A percentile compares a stretch with the other conserved stretches of the same genome.
These are phyloP conservation scores for Penicillium concentricum DNA, from an alignment of 2,329 filamentous ascomycete genomes.

Conservation along the genomic window DNA sequence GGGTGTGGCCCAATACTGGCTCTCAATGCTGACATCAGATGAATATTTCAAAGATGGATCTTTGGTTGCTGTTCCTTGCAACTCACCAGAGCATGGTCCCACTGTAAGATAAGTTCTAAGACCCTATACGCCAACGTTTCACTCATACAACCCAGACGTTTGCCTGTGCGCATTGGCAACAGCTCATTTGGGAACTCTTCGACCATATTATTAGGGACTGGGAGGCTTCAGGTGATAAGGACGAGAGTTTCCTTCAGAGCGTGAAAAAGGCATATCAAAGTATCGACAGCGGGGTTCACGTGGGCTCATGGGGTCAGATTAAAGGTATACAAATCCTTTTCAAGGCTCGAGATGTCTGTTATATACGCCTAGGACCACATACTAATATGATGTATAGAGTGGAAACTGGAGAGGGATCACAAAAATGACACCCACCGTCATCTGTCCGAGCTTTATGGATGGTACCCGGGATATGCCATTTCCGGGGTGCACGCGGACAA, in stretches of 20 bases:
- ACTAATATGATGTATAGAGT: background rate
- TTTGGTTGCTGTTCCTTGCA: background rate
- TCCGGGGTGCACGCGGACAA: conserved; percentile 44
- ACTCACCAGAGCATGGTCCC: background rate
- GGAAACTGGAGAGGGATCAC: background rate
- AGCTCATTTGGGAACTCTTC: background rate
- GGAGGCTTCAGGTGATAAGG: background rate
- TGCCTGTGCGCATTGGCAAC: background rate
- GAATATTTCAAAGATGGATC: conserved; percentile 33
- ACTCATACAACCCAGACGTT: background rate
- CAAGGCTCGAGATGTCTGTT: background rate
- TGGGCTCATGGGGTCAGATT: background rate
- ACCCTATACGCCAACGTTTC: background rate
- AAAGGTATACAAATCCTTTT: background rate
- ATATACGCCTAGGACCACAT: background rate
- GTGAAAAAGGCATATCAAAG: background rate
- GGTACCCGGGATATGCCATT: conserved; percentile 56
- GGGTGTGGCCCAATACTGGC: conserved; percentile 56
- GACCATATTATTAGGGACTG: background rate
- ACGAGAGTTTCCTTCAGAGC: background rate
- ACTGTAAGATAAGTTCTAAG: background rate
- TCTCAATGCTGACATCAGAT: conserved; percentile 54
- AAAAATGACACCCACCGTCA: conserved; percentile 42
- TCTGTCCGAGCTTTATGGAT: conserved; percentile 57
- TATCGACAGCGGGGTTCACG: background rate